These are phyloP conservation scores for Paraphoma sp. DNA, from an alignment of 2,329 filamentous ascomycete genomes.

Conservation along the genomic window DNA sequence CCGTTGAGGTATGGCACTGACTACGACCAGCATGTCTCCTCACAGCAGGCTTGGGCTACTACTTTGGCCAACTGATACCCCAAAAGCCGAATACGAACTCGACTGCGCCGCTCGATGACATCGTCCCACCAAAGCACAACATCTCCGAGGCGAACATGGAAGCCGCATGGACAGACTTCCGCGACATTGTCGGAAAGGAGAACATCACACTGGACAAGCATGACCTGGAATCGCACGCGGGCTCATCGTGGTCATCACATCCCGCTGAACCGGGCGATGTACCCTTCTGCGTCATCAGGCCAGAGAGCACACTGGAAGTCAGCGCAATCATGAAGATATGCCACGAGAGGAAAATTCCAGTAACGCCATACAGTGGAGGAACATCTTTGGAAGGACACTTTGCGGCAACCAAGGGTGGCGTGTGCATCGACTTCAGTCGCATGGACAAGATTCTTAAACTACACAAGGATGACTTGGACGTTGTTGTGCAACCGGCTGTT, in stretches of 20 bases:
- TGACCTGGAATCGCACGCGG: constrained; percentile 64
- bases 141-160: constrained; percentile 64
- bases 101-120: constrained; percentile 60
- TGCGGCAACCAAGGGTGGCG: constrained; percentile 79
- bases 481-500: constrained; percentile 69
- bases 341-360: constrained; percentile 79
- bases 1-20: not conserved
- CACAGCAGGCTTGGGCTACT: constrained; percentile 62
- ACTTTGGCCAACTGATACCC: constrained; percentile 59
- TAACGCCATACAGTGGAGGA: constrained; percentile 85
- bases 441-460: constrained; percentile 83
- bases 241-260: constrained; percentile 70
- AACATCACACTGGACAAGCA: constrained; percentile 65
- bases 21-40: constrained; percentile 55
- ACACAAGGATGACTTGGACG: constrained; percentile 71
- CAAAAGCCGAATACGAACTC: constrained; percentile 58
- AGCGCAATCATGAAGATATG: constrained; percentile 89
- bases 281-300: constrained; percentile 74
- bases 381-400: constrained; percentile 92
- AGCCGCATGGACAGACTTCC: constrained; percentile 69
- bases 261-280: constrained; percentile 49
- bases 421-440: constrained; percentile 83
- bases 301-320: constrained; percentile 79
- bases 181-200: constrained; percentile 66
- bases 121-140: constrained; percentile 61